Evolutionary conservation across 2,329 filamentous ascomycete genomes (phyloP).

Genomic region (Exophiala alcalophila): DNA sequence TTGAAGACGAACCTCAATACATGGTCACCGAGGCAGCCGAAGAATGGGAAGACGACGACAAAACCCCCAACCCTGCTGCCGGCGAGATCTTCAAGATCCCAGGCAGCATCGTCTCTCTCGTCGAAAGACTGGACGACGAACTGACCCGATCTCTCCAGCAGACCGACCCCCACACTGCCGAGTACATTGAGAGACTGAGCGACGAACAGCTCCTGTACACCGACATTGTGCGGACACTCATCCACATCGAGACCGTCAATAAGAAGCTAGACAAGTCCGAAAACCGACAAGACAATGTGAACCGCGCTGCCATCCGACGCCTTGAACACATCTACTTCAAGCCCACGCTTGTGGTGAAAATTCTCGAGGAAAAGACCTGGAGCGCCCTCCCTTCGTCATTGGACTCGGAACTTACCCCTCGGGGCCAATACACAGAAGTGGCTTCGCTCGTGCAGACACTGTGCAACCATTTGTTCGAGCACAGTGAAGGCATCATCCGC

Average conservation of each 20-base stretch:
- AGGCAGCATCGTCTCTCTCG: constrained; percentile 89
- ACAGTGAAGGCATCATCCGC: constrained; percentile 93
- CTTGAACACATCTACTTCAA: constrained; percentile 99
- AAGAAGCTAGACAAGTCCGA: constrained; percentile 64
- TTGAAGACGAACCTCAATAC: constrained; percentile 76
- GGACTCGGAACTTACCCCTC: constrained; percentile 78
- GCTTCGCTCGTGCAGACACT: constrained; percentile 76
- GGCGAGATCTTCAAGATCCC: constrained; percentile 86
- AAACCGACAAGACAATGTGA: constrained; percentile 78
- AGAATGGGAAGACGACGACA: constrained; percentile 99
- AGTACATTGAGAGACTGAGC: constrained; percentile 92
- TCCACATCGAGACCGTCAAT: constrained; percentile 82
- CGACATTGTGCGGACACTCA: constrained; percentile 79
- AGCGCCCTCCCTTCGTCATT: constrained; percentile 68
- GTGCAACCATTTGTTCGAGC: constrained; percentile 89
- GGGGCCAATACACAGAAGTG: constrained; percentile 65
- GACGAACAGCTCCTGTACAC: constrained; percentile 91
- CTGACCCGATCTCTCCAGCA: constrained; percentile 94
- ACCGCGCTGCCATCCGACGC: constrained; percentile 88
- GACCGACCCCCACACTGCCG: constrained; percentile 96
- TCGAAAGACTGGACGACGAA: constrained; percentile 94
- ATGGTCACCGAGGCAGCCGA: constrained; percentile 88
- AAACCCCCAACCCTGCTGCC: constrained; percentile 69
- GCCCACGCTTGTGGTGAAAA: constrained; percentile 87
- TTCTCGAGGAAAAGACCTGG: constrained; percentile 93